Evolutionary conservation across 2,329 filamentous ascomycete genomes (phyloP), one percentile per base, ranked within the genome.

Genomic region (Botrytis sinoallii): DNA sequence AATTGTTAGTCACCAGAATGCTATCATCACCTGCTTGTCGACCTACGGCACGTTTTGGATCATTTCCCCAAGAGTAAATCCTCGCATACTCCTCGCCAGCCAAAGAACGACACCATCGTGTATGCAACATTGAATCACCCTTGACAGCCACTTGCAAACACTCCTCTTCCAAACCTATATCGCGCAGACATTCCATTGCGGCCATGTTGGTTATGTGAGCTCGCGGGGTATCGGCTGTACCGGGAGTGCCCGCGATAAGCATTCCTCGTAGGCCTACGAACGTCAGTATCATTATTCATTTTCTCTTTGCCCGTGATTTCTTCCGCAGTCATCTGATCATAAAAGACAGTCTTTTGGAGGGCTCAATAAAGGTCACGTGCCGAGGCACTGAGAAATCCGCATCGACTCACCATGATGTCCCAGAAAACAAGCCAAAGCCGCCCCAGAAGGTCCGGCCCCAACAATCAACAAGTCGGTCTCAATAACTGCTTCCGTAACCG

Each of bases 121-220:
- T 87, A 74, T 88, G 86, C 48, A 82, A 76, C 84, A 88, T 87
- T 74, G 81, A 81, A 29, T 82, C 75, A 35, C 83, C 82, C 3
- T 81, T 80, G 0, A 83, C 82, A 1, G 83, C 82, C 12, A 84
- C 79, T 52, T 79, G 76, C 4, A 81, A 70, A 32, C 82, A 82
- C 32, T 84, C 84, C 44, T 80, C 69, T 42, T 88, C 85, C 4
- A 88, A 79, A 1, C 84, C 85, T 72, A 88, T 85, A 75, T 88
- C 86, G 12, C 86, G 83, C 3, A 88, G 81, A 77, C 86, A 88
- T 76, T 88, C 89, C 83, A 88, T 78, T 0, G 87, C 87, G 0
- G 87, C 87, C 77, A 79, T 86, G 78, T 90, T 91, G 61, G 86
- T 89, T 73, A 90, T 88, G 78, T 90, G 88, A 0, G 88, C 88